phyloP scores from a whole-genome alignment of 2,329 filamentous ascomycete genomes.

The Talaromyces marneffei region DNA sequence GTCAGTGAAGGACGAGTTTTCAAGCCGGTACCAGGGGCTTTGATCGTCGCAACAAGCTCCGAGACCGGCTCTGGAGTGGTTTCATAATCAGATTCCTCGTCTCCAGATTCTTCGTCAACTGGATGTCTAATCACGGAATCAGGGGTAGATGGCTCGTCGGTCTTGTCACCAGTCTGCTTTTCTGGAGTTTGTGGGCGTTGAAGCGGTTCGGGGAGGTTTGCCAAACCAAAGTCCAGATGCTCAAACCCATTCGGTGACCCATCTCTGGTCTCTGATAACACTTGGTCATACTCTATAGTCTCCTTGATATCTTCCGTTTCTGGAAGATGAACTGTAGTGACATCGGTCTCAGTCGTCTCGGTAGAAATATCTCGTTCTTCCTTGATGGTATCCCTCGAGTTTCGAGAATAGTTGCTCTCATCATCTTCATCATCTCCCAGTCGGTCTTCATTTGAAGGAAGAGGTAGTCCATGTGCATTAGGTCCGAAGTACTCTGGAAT shows the following conservation, averaged over 20 bases:
- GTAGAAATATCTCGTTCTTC: conserved; percentile 24
- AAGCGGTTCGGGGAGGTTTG: conserved; percentile 32
- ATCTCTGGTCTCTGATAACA: neutral
- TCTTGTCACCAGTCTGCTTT: conserved; percentile 54
- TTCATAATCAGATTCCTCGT: conserved; percentile 21
- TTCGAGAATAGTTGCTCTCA: conserved; percentile 51
- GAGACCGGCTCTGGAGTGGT: conserved; percentile 59
- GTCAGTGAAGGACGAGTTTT: conserved; percentile 87
- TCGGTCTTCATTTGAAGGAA: conserved; percentile 38
- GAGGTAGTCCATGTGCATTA: conserved; percentile 37
- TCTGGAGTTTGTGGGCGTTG: conserved; percentile 42
- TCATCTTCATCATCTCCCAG: conserved; percentile 48
- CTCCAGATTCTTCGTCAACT: conserved; percentile 43
- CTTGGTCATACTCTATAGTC: conserved; percentile 24
- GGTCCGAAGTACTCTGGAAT: conserved; percentile 54
- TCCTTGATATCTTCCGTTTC: conserved; percentile 30
- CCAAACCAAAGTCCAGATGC: conserved; percentile 45
- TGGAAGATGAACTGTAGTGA: conserved; percentile 28
- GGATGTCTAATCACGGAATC: conserved; percentile 85
- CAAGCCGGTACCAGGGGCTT: conserved; percentile 75
- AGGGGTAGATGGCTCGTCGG: conserved; percentile 63
- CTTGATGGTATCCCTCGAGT: conserved; percentile 28
- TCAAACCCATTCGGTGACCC: conserved; percentile 20
- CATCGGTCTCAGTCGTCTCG: conserved; percentile 21
- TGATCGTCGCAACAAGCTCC: conserved; percentile 80